A percentile compares a stretch with the other conserved stretches of the same genome.
Conservation (phyloP, 1,139 yeast genomes). For the Debaryomyces sp. region DNA sequence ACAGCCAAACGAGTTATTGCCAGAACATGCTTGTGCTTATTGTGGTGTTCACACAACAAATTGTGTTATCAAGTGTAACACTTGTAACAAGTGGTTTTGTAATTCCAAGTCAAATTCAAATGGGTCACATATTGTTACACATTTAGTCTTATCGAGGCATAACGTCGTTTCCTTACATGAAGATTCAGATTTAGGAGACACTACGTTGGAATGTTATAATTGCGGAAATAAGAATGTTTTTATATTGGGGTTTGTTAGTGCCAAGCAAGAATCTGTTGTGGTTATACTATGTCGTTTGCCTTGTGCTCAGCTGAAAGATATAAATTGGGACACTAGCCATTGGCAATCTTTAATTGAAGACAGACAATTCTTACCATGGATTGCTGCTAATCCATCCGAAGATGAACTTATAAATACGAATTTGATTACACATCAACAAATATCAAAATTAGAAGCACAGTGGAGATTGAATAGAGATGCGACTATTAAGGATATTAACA, state of each 20-base stretch:
- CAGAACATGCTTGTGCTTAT: conserved; percentile 62
- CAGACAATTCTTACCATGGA: conserved; percentile 79
- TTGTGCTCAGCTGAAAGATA: conserved; percentile 76
- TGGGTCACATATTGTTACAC: conserved; percentile 86
- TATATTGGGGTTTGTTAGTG: conserved; percentile 83
- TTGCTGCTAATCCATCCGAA: conserved; percentile 67
- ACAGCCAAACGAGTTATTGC: conserved; percentile 14
- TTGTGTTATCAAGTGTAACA: conserved; percentile 74
- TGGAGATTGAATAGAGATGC: conserved; percentile 79
- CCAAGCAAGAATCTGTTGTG: conserved; percentile 84
- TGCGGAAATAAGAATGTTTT: conserved; percentile 87
- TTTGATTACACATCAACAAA: conserved; percentile 63
- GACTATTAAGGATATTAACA: conserved; percentile 59
- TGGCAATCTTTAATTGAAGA: conserved; percentile 91
- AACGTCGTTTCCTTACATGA: conserved; percentile 74
- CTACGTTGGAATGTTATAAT: conserved; percentile 84
- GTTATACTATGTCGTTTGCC: conserved; percentile 88
- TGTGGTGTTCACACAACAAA: conserved; percentile 74
- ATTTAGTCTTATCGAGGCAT: conserved; percentile 80
- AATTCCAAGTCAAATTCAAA: conserved; percentile 65
- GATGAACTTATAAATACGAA: conserved; percentile 61
- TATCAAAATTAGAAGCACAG: conserved; percentile 72
- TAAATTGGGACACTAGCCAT: conserved; percentile 83
- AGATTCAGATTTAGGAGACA: conserved; percentile 83
- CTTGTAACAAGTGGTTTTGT: conserved; percentile 89